Base-by-base conservation (phyloP, 2,329 filamentous ascomycete genomes). In the Fragosphaeria purpurea region DNA sequence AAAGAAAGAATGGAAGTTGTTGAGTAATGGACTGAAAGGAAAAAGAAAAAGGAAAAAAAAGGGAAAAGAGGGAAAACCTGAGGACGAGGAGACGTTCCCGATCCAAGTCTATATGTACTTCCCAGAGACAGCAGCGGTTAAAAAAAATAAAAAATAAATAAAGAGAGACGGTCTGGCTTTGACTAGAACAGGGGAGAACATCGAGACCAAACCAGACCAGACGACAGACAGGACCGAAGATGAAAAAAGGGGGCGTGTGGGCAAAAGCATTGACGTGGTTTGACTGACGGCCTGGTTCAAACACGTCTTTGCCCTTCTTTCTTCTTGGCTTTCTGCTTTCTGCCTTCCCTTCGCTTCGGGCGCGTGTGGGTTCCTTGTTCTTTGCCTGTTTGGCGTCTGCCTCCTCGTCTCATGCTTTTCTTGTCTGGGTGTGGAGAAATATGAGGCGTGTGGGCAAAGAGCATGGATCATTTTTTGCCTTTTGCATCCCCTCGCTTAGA, bases 381-480 rank as follows among this genome's bases (percentile, higher is more conserved):
- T 22, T 22, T 22, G 22, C 22, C 22, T 22, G 22, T 22, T 22
- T 22, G 22, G 22, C 22, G 22, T 22, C 22, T 22, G 22, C 22
- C 22, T 22, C 22, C 22, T 30, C 41, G 41, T 33, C 47, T 48
- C 41, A 49, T 34, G 33, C n/a, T 39, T 32, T 10, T 6, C 41
- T 22, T 22, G 22, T 22, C 22, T 22, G 22, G 22, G 22, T 48
- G 12, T 43, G 12, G 33, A 31, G 41, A 12, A 22, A 44, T 11
- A 40, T 38, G 43, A 38, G 47, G 31, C 35, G 37, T 40, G 41
- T 12, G 11, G 7, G 35, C 11, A 11, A n/a, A 44, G 41, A 45
- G 47, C 52, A 54, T 54, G 40, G 47, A 52, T 47, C 46, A 41
- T 51, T 48, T 42, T 41, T 22, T 22, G 22, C 22, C 22, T 22